A percentile compares a stretch with the other conserved stretches of the same genome.
These are phyloP conservation scores for Hymenoscyphus infarciens DNA, from an alignment of 2,329 filamentous ascomycete genomes.

Conservation along the genomic window DNA sequence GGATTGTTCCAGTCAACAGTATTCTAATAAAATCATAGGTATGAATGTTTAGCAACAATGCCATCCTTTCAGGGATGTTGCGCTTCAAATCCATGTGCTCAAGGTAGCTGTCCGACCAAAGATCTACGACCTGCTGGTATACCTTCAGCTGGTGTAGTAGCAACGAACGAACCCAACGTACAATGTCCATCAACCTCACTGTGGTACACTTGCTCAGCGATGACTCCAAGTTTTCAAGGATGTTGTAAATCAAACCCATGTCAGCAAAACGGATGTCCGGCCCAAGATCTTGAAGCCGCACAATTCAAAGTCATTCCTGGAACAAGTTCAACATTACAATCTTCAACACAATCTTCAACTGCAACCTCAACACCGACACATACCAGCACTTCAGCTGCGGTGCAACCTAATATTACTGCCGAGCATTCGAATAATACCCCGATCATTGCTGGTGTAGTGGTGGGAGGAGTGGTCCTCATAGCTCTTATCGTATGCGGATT, in stretches of 20 bases:
- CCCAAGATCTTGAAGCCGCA: conserved; percentile 3
- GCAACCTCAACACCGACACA: neutral
- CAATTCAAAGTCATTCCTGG: conserved; percentile 10
- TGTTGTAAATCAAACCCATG: conserved; percentile 1
- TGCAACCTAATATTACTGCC: too few species aligned
- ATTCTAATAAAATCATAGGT: conserved; percentile 31
- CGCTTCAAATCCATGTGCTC: conserved; percentile 19
- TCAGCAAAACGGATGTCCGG: conserved; percentile 3
- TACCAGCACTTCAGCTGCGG: neutral
- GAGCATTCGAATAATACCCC: conserved; percentile 5
- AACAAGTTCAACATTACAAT: neutral
- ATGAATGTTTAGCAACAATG: conserved; percentile 17
- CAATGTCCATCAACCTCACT: neutral
- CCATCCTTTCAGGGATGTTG: conserved; percentile 24
- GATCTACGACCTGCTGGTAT: conserved; percentile 23
- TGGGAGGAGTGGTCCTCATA: conserved; percentile 6
- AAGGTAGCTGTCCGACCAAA: conserved; percentile 13
- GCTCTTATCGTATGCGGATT: conserved; percentile 8
- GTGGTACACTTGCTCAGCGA: neutral
- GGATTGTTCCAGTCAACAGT: neutral
- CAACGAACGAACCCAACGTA: neutral
- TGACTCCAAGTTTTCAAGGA: neutral
- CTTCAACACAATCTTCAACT: neutral
- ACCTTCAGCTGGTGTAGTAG: neutral
- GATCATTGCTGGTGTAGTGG: conserved; percentile 10